These are phyloP conservation scores for Yamadazyma pseudoaaseri DNA, from an alignment of 1,139 yeast genomes.

Conservation along the genomic window DNA sequence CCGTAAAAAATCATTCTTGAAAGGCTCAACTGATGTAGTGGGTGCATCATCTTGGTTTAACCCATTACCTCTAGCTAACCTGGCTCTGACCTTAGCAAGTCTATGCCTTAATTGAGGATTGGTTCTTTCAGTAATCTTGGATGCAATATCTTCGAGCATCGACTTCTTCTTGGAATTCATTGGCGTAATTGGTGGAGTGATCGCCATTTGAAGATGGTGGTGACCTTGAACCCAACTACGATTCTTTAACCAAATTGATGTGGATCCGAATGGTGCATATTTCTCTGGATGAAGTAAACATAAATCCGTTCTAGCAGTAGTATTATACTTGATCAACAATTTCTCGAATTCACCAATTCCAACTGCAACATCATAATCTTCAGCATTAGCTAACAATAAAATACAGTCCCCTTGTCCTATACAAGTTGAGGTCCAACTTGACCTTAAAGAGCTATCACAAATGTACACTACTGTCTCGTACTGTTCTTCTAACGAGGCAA, in stretches of 20 bases:
- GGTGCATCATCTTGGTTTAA: slow-evolving; percentile 7
- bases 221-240: slow-evolving; percentile 92
- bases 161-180: slow-evolving; percentile 17
- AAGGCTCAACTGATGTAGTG: slow-evolving; percentile 23
- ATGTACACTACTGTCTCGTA: slow-evolving; percentile 85
- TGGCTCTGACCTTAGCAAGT: slow-evolving; percentile 33
- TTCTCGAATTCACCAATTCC: slow-evolving; percentile 85
- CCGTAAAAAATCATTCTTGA: slow-evolving; percentile 86
- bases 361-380: slow-evolving; percentile 58
- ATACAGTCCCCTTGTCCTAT: slow-evolving; percentile 94
- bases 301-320: slow-evolving; percentile 86
- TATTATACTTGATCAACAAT: slow-evolving; percentile 67
- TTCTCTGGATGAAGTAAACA: slow-evolving; percentile 82
- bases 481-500: slow-evolving; percentile 87
- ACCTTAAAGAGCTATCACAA: slow-evolving; percentile 79
- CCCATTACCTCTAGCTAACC: slow-evolving; percentile 19
- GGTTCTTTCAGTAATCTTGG: slow-evolving; percentile 31
- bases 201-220: slow-evolving; percentile 77
- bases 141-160: slow-evolving; percentile 38
- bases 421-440: slow-evolving; percentile 91
- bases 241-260: slow-evolving; percentile 79
- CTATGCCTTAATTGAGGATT: slow-evolving; percentile 34
- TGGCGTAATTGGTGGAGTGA: slow-evolving; percentile 19
- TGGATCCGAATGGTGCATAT: slow-evolving; percentile 79
- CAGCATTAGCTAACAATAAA: slow-evolving; percentile 66